Base-by-base conservation (phyloP, 768 basidiomycete genomes). In the Pisolithus orientalis region DNA sequence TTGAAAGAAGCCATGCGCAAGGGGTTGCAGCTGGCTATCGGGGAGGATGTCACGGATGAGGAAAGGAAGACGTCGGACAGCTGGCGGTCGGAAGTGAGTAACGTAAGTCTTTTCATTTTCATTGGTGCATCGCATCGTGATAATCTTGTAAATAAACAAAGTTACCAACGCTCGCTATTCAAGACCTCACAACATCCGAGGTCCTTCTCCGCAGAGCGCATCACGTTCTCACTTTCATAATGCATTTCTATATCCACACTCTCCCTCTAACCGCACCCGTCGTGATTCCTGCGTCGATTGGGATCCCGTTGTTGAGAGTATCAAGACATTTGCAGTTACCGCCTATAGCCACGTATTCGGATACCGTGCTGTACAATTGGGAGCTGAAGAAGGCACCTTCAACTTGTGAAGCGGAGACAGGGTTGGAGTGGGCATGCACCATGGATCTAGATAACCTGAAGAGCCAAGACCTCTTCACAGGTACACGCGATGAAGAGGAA, bases 311-410 rank as follows among this genome's bases (percentile, higher is more conserved):
- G 32, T 75, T 93, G 17, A 76, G 81, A 51, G 78, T 92, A 14
- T 88, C 81, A 24, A 65, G 73, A 0, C 71, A 84, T 43, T 80
- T 96, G 9, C 83, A 87, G 50, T 71, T 96, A 1, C 94, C 94
- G 0, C 92, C 94, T 0, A 74, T 95, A 39, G 75, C 93, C 52
- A 96, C 93, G 4, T 96, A 93, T 64, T 85, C 93, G 9, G 93
- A 95, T 65, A 86, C 85, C 28, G 93, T 96, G 7, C 78, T 96
- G 27, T 96, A 93, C 70, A 95, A 95, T 65, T 90, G 87, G 85
- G 58, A 29, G 60, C 75, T 58, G 57, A 73, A 39, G 39, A 43
- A 34, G 63, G 70, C 57, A 70, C 78, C 54, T 70, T 74, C 53
- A 6, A 7, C 44, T 14, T 7, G 10, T 32, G 34, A 34, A 34